Evolutionary conservation across 495 filamentous ascomycete genomes (phyloP).

Genomic region (Aspergillus sclerotiicarbonarius): DNA sequence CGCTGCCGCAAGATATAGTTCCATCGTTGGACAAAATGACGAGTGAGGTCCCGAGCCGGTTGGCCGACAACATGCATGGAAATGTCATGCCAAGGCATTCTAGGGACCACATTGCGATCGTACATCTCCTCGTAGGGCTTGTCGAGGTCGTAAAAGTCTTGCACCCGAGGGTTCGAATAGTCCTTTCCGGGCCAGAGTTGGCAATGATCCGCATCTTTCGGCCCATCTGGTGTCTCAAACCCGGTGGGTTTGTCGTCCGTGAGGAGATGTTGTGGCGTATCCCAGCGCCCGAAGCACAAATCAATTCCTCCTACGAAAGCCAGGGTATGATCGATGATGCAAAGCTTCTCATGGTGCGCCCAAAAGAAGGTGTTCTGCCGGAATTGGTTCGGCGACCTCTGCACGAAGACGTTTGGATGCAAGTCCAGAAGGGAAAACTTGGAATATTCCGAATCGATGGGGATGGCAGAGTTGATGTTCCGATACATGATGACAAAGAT

Average conservation of each 20-base stretch:
- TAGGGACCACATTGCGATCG: constrained; percentile 76
- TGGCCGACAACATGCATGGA: constrained; percentile 98
- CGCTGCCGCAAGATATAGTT: constrained; percentile 94
- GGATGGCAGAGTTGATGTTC: constrained; percentile 96
- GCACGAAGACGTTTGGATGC: constrained; percentile 93
- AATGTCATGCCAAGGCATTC: constrained; percentile 99
- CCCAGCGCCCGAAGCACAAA: constrained; percentile 96
- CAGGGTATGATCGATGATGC: constrained; percentile 92
- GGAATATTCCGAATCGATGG: constrained; percentile 98
- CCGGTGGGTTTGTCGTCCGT: constrained; percentile 93
- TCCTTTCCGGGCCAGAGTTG: constrained; percentile 98
- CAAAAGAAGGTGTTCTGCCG: constrained; percentile 99
- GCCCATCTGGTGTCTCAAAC: constrained; percentile 73
- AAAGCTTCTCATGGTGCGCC: constrained; percentile 97
- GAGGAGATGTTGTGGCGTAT: constrained; percentile 87
- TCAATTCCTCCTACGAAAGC: constrained; percentile 97
- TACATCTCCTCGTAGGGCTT: constrained; percentile 99
- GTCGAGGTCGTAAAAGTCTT: constrained; percentile 90
- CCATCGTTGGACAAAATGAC: constrained; percentile 99
- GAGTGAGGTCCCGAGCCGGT: constrained; percentile 87
- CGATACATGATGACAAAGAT: constrained; percentile 98
- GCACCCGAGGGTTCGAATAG: constrained; percentile 93
- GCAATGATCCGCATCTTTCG: constrained; percentile 89
- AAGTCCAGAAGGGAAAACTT: constrained; percentile 97
- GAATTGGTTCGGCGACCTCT: constrained; percentile 94